Percentiles rank a stretch among this genome's conserved stretches.
phyloP scores from a whole-genome alignment of 306 rosid genomes.

The Cyamopsis tetragonoloba region DNA sequence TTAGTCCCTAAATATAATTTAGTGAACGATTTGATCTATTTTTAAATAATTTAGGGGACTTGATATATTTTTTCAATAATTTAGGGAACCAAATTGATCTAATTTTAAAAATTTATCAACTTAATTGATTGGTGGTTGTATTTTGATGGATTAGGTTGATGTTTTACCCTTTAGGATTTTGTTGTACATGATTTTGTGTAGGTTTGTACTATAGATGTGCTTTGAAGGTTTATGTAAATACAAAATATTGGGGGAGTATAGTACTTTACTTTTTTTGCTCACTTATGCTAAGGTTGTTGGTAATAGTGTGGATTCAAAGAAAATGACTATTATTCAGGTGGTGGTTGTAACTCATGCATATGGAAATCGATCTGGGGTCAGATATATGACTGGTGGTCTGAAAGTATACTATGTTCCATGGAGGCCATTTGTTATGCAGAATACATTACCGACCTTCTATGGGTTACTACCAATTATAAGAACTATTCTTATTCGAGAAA shows the following conservation, averaged over 20 bases:
- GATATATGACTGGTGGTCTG: slow-evolving; percentile 82
- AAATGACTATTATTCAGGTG: slow-evolving; percentile 49
- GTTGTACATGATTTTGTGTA: background rate
- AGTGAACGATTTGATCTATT: no score
- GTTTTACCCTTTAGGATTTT: background rate
- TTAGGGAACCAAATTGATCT: no score
- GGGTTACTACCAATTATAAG: slow-evolving; percentile 77
- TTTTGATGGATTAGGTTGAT: background rate
- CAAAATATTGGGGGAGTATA: background rate
- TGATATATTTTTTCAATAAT: no score
- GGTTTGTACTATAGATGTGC: slow-evolving; percentile 3
- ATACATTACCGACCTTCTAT: slow-evolving; percentile 72
- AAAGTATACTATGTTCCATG: slow-evolving; percentile 92
- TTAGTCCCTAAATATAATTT: no score
- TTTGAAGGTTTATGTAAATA: background rate
- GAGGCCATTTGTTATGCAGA: slow-evolving; percentile 87
- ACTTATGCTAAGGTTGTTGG: slow-evolving; percentile 1
- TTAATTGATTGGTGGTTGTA: no score
- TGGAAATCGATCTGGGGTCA: slow-evolving; percentile 83
- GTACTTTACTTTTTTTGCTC: background rate
- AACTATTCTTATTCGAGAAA: slow-evolving; percentile 80
- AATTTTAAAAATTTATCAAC: no score
- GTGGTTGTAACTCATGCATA: slow-evolving; percentile 93
- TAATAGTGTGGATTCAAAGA: slow-evolving; percentile 3
- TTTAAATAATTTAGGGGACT: no score